Evolutionary conservation across 768 basidiomycete species (phyloP).

Genomic region (Tephrocybe sp.): DNA sequence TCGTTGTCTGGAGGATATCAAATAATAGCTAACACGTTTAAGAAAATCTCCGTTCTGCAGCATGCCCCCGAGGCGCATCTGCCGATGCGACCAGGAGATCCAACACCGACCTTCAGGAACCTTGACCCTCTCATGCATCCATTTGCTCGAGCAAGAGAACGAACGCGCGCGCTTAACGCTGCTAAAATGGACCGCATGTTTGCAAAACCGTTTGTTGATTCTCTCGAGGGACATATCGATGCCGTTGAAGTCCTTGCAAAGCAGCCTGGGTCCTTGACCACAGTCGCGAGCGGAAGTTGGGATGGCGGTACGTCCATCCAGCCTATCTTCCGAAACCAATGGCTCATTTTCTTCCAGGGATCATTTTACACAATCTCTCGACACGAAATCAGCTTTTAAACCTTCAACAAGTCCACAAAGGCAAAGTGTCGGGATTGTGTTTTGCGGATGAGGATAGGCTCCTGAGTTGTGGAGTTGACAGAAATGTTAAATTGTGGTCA

Average conservation of each 20-base stretch:
- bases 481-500: conserved; percentile 82
- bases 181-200: conserved; percentile 97
- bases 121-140: conserved; percentile 95
- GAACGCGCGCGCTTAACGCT: conserved; percentile 90
- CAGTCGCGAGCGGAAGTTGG: conserved; percentile 90
- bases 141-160: conserved; percentile 89
- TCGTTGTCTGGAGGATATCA: not conserved
- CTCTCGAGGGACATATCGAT: conserved; percentile 90
- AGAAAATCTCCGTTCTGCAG: conserved; percentile 89
- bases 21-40: conserved; percentile 1
- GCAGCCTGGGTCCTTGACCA: conserved; percentile 68
- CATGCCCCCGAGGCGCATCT: conserved; percentile 77
- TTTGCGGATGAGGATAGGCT: conserved; percentile 64
- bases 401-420: conserved; percentile 74
- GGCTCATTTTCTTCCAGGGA: conserved; percentile 41
- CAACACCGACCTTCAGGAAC: conserved; percentile 87
- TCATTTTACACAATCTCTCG: conserved; percentile 82
- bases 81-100: conserved; percentile 74
- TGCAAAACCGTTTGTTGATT: conserved; percentile 92
- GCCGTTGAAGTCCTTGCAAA: conserved; percentile 85
- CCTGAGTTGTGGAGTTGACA: conserved; percentile 81
- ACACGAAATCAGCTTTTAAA: conserved; percentile 50
- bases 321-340: not conserved
- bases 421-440: conserved; percentile 80
- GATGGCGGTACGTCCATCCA: conserved; percentile 75